A percentile compares a stretch with the other conserved stretches of the same genome.
Evolutionary conservation across 1,284 basidiomycete genomes (phyloP).

Genomic region (Mycosarcoma mackinlayi): DNA sequence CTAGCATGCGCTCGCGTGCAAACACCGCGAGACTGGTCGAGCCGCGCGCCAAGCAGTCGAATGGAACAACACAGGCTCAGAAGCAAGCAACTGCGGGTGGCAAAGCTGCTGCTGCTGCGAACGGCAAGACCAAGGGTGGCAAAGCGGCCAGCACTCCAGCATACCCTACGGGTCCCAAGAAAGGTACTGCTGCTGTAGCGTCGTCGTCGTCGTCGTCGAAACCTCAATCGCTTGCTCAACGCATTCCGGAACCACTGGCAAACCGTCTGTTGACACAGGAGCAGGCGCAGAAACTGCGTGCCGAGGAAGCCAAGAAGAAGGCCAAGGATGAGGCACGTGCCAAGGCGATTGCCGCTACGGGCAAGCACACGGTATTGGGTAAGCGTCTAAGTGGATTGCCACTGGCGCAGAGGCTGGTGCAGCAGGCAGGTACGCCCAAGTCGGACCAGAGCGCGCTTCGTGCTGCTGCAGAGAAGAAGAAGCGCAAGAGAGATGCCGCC

Average conservation of each 20-base stretch:
- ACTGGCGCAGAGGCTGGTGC: conserved; percentile 41
- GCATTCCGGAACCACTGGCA: conserved; percentile 45
- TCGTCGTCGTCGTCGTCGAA: conserved; percentile 11
- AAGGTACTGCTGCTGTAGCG: conserved; percentile 1
- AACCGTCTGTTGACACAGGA: conserved; percentile 47
- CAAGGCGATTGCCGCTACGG: conserved; percentile 32
- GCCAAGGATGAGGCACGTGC: conserved; percentile 31
- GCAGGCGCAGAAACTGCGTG: conserved; percentile 45
- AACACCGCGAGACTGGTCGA: conserved; percentile 29
- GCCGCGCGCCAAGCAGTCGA: conserved; percentile 37
- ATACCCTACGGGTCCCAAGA: conserved; percentile 7
- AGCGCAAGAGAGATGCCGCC: conserved; percentile 32
- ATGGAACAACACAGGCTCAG: not conserved
- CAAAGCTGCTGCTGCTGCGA: conserved; percentile 8
- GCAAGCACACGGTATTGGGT: conserved; percentile 38
- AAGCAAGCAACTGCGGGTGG: not conserved
- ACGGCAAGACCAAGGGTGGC: conserved; percentile 8
- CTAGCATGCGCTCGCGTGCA: conserved; percentile 36
- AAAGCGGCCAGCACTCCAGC: conserved; percentile 14
- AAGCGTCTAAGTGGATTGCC: conserved; percentile 44
- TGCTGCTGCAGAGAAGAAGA: conserved; percentile 49
- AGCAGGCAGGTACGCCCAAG: conserved; percentile 48
- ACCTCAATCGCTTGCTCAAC: conserved; percentile 29
- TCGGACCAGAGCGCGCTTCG: conserved; percentile 30
- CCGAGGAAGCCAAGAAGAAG: conserved; percentile 50